phyloP scores from a whole-genome alignment of 345 rosid genomes.

The Erodium maritimum region DNA sequence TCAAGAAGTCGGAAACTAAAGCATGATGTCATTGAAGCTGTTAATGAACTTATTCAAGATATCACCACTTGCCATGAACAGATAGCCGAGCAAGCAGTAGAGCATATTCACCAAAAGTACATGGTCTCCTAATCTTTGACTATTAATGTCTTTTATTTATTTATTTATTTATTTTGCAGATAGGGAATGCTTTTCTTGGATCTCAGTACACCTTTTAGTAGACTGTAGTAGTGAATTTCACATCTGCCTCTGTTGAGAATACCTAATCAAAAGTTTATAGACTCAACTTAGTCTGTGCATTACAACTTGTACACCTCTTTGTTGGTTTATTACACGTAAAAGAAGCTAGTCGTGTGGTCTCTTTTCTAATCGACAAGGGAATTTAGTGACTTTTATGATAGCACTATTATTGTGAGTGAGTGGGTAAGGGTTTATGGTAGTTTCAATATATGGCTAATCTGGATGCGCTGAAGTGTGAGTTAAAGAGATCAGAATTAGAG shows the following conservation, averaged over 20 bases:
- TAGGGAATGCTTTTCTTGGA: not conserved
- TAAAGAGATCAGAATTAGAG: no score
- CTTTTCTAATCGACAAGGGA: not conserved
- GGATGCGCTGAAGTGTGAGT: not conserved
- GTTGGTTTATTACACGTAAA: not conserved
- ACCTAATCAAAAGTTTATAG: not conserved
- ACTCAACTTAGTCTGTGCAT: not conserved
- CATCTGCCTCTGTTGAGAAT: not conserved
- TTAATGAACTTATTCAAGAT: constrained; percentile 85
- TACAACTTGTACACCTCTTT: not conserved
- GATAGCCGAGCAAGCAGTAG: constrained; percentile 98
- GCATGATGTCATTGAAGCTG: constrained; percentile 96
- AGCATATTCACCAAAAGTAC: constrained; percentile 99
- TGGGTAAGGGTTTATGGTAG: not conserved
- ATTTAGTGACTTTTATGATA: not conserved
- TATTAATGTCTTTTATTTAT: not conserved
- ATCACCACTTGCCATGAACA: constrained; percentile 86
- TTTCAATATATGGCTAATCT: not conserved
- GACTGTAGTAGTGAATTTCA: not conserved
- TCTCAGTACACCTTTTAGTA: not conserved
- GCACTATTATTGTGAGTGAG: not conserved
- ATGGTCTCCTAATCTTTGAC: constrained; percentile 12
- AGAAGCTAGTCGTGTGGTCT: not conserved
- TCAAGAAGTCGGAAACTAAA: constrained; percentile 76
- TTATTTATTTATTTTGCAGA: not conserved